These are phyloP conservation scores for Arabidopsis suecica DNA, from an alignment of 345 rosid genomes.

Conservation along the genomic window DNA sequence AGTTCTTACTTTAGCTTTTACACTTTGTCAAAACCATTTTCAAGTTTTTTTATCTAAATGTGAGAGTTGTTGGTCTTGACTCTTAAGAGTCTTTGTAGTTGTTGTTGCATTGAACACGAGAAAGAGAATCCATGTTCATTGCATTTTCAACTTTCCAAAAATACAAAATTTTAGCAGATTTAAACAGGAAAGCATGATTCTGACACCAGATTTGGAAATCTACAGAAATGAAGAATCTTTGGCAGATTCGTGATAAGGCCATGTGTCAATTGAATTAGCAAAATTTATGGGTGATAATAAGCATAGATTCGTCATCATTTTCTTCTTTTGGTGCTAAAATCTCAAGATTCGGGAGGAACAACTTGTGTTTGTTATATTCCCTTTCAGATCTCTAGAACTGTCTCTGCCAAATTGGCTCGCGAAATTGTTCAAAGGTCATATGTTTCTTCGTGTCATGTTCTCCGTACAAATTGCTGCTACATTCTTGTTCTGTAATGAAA, in stretches of 20 bases:
- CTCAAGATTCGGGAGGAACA: constrained; percentile 25
- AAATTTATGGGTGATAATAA: constrained; percentile 32
- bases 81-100: constrained; percentile 7
- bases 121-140: constrained; percentile 27
- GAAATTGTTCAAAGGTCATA: constrained; percentile 39
- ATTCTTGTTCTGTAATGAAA: constrained; percentile 25
- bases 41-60: constrained; percentile 21
- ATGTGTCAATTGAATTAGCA: constrained; percentile 35
- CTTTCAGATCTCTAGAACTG: constrained; percentile 2
- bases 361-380: constrained; percentile 32
- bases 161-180: background rate
- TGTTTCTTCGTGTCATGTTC: background rate
- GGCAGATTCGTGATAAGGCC: constrained; percentile 44
- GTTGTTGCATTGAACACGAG: constrained; percentile 20
- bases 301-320: constrained; percentile 33
- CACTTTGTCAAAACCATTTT: constrained; percentile 13
- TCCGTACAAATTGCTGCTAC: background rate
- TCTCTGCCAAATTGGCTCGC: constrained; percentile 32
- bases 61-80: constrained; percentile 1
- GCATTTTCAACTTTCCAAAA: background rate
- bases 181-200: constrained; percentile 30
- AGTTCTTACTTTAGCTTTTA: constrained; percentile 37
- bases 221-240: constrained; percentile 28
- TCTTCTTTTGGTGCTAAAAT: constrained; percentile 1
- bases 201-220: constrained; percentile 42